phyloP scores from a whole-genome alignment of 352 stramenopile species.

The Globisporangium perplexum region DNA sequence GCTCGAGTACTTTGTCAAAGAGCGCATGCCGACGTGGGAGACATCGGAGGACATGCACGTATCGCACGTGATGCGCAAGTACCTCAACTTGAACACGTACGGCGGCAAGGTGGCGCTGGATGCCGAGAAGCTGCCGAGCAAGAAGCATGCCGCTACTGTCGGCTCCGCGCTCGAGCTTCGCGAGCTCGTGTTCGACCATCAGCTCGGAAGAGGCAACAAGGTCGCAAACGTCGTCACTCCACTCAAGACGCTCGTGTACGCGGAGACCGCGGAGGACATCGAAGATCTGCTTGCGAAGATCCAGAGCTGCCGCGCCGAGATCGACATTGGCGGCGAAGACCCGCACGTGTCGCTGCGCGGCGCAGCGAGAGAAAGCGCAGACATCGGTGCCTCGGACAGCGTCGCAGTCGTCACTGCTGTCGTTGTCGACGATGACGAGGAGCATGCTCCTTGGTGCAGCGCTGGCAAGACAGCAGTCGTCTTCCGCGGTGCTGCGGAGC shows the following conservation, averaged over 20 bases:
- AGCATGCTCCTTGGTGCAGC: conserved; percentile 27
- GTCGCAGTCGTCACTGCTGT: not conserved
- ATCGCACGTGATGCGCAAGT: conserved; percentile 59
- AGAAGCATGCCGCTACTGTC: conserved; percentile 36
- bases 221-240: conserved; percentile 35
- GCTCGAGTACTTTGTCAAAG: conserved; percentile 62
- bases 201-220: conserved; percentile 56
- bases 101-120: conserved; percentile 33
- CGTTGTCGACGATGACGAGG: not conserved
- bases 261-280: conserved; percentile 39
- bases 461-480: conserved; percentile 42
- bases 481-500: conserved; percentile 43
- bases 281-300: conserved; percentile 34
- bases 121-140: conserved; percentile 21
- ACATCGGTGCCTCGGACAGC: not conserved
- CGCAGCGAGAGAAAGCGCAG: not conserved
- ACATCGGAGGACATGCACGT: conserved; percentile 61
- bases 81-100: conserved; percentile 62
- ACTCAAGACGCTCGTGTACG: conserved; percentile 47
- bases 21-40: conserved; percentile 40
- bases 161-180: conserved; percentile 43
- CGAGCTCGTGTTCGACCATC: conserved; percentile 55
- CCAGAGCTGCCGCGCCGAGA: conserved; percentile 15
- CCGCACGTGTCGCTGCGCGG: not conserved
- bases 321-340: not conserved